Base-by-base conservation (phyloP, 768 basidiomycete species). In the Coprinopsis sp. region DNA sequence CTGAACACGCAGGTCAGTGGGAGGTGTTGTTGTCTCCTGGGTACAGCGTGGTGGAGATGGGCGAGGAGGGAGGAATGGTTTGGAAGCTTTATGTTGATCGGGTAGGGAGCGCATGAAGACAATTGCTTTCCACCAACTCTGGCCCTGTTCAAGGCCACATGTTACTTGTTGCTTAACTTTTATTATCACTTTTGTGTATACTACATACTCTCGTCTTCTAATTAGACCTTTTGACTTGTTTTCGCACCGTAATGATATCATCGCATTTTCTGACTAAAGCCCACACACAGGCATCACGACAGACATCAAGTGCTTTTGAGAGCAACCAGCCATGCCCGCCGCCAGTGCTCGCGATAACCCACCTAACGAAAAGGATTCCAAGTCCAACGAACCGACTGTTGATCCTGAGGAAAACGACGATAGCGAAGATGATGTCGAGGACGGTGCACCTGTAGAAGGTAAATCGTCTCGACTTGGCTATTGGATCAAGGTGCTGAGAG, bases 31-130 rank as follows among this genome's bases (percentile, higher is more conserved):
- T 88, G 14, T 69, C 76, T 1, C 59, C 68, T 3, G 89, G 89
- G 12, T 55, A 69, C 4, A 86, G 78, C 54, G 64, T 79, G 14
- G 60, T 91, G 23, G 89, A 91, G 61, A 65, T 91, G 21, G 86
- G 87, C 27, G 84, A 86, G 66, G 75, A 74, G 55, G 81, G 77
- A 27, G 84, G 84, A 8, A 60, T 79, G 54, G 61, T 78, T 21
- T 88, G 86, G 86, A 87, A 82, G 62, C 69, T 85, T 19, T 84
- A 84, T 58, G 64, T 82, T 33, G 77, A 81, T 53, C 71, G 79
- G 33, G 48, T 67, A 50, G 62, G 48, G 4, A 31, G 6, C 14
- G 25, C 31, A 11, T 42, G 19, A 29, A 13, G 34, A 19, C 34
- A 8, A 14, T 36, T 36, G 16, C n/a, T n/a, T n/a, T n/a, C n/a